phyloP scores from a whole-genome alignment of 768 basidiomycete species.

The Auricularia heimuer region DNA sequence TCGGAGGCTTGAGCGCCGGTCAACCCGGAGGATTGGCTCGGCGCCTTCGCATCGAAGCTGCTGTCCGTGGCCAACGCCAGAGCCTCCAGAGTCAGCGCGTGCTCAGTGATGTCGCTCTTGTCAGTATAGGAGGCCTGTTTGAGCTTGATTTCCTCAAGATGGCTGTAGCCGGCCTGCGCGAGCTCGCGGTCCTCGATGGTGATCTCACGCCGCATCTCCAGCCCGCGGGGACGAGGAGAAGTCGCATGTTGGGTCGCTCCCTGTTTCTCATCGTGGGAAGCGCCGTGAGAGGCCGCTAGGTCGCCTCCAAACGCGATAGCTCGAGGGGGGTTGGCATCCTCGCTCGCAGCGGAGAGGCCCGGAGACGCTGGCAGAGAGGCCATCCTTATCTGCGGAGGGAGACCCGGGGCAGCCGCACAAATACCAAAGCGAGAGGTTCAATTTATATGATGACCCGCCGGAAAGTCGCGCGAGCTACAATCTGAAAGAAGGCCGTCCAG shows the following conservation, averaged over 20 bases:
- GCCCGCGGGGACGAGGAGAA: constrained; percentile 37
- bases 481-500: too few relatives aligned
- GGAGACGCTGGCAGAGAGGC: too few relatives aligned
- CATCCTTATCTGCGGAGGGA: too few relatives aligned
- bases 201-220: constrained; percentile 50
- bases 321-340: not conserved
- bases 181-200: constrained; percentile 61
- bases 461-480: too few relatives aligned
- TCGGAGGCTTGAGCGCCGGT: constrained; percentile 40
- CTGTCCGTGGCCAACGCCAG: constrained; percentile 36
- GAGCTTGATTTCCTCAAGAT: constrained; percentile 32
- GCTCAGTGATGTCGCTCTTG: constrained; percentile 51
- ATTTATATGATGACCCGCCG: too few relatives aligned
- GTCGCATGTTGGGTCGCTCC: constrained; percentile 5
- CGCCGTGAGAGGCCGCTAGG: not conserved
- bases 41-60: constrained; percentile 43
- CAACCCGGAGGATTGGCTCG: constrained; percentile 41
- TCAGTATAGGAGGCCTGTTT: constrained; percentile 24
- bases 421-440: too few relatives aligned
- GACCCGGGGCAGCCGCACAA: too few relatives aligned
- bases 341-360: too few relatives aligned
- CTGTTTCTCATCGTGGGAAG: constrained; percentile 29
- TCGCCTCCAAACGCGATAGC: not conserved
- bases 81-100: constrained; percentile 33
- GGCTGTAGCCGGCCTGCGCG: constrained; percentile 59